These are phyloP conservation scores for Cladosporium sp. DNA, from an alignment of 2,329 filamentous ascomycete species.

Conservation along the genomic window DNA sequence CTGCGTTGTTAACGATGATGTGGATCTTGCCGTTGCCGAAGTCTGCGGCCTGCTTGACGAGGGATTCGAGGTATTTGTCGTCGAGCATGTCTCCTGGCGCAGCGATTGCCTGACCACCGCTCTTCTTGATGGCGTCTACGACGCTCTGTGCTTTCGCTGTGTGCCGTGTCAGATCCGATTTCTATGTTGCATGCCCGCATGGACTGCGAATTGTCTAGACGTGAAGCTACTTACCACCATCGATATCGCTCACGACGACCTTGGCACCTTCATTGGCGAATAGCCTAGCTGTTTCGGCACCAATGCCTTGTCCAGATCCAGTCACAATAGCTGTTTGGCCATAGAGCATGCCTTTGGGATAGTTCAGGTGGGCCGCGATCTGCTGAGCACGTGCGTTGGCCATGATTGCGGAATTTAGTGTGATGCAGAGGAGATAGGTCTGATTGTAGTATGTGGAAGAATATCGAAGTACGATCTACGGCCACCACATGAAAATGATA, in stretches of 20 bases:
- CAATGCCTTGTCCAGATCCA: slow-evolving; percentile 74
- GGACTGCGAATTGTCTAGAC: not conserved
- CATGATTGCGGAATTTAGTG: slow-evolving; percentile 17
- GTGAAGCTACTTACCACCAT: slow-evolving; percentile 53
- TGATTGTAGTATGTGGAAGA: not conserved
- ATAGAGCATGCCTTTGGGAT: slow-evolving; percentile 71
- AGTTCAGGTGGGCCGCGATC: slow-evolving; percentile 75
- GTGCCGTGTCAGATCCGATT: not conserved
- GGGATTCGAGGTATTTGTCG: slow-evolving; percentile 62
- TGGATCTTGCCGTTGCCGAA: slow-evolving; percentile 87
- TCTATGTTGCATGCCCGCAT: not conserved
- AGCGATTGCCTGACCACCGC: slow-evolving; percentile 64
- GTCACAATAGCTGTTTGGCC: slow-evolving; percentile 86
- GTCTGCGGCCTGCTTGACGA: slow-evolving; percentile 71
- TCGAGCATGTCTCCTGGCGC: slow-evolving; percentile 75
- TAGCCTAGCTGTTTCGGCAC: slow-evolving; percentile 60
- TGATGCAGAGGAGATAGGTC: too few species aligned
- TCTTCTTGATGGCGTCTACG: slow-evolving; percentile 64
- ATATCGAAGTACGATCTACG: not conserved
- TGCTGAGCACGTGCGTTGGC: slow-evolving; percentile 51
- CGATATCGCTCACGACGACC: slow-evolving; percentile 80
- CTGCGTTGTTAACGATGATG: slow-evolving; percentile 87
- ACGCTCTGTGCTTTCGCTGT: slow-evolving; percentile 60
- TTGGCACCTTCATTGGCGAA: slow-evolving; percentile 74
- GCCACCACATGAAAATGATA: not conserved